These are phyloP conservation scores for Panellus pusillus DNA, from an alignment of 768 basidiomycete species.

Conservation along the genomic window DNA sequence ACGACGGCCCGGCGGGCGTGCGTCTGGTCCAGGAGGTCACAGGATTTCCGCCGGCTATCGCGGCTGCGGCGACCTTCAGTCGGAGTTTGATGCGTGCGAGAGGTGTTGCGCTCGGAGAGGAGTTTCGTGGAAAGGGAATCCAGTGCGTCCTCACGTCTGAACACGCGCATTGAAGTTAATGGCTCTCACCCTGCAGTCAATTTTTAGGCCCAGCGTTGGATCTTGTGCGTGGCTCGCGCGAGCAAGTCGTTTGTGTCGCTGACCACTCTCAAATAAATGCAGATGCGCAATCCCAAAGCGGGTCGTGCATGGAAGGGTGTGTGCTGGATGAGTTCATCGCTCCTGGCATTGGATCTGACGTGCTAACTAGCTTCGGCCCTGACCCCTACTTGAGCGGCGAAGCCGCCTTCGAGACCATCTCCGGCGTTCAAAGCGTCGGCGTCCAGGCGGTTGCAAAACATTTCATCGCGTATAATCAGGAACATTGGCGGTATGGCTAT, in stretches of 20 bases:
- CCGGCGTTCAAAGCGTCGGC: slow-evolving; percentile 59
- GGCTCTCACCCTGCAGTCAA: slow-evolving; percentile 30
- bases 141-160: slow-evolving; percentile 29
- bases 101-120: slow-evolving; percentile 62
- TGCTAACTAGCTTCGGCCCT: slow-evolving; percentile 43
- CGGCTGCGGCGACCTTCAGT: slow-evolving; percentile 52
- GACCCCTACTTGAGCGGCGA: slow-evolving; percentile 68
- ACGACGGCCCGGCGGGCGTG: slow-evolving; percentile 50
- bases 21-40: slow-evolving; percentile 45
- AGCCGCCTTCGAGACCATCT: slow-evolving; percentile 57
- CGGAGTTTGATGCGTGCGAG: slow-evolving; percentile 62
- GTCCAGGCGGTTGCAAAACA: slow-evolving; percentile 63
- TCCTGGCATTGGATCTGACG: background rate
- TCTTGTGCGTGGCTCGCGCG: slow-evolving; percentile 38
- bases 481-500: slow-evolving; percentile 50
- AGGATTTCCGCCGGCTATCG: slow-evolving; percentile 61
- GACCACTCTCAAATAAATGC: background rate
- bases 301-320: slow-evolving; percentile 50
- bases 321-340: background rate
- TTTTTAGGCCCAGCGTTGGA: slow-evolving; percentile 56
- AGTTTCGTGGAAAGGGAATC: slow-evolving; percentile 70
- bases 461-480: slow-evolving; percentile 49
- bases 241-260: background rate
- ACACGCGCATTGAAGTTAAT: background rate
- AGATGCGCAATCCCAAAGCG: slow-evolving; percentile 55